A percentile compares a stretch with the other conserved stretches of the same genome.
Evolutionary conservation across 2,329 filamentous ascomycete species (phyloP).

Genomic region (Xenosphaeropsis pyriputrescens): DNA sequence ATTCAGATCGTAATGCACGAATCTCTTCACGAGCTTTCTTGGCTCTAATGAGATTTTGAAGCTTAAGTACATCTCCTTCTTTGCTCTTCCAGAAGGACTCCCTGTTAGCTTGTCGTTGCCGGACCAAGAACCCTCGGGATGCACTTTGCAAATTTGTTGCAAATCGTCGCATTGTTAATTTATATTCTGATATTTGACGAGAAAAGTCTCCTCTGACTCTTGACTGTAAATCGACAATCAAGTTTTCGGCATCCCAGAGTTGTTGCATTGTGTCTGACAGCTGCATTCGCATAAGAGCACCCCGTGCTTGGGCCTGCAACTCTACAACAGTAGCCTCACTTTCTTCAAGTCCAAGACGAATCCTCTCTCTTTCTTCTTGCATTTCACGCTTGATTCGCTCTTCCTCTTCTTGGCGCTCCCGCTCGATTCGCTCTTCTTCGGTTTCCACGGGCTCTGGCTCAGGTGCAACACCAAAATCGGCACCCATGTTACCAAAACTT

Average conservation of each 20-base stretch:
- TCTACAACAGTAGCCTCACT: conserved; percentile 60
- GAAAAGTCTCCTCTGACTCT: conserved; percentile 79
- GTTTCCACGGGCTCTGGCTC: conserved; percentile 66
- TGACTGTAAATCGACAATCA: conserved; percentile 70
- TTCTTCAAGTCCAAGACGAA: conserved; percentile 37
- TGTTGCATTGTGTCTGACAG: conserved; percentile 75
- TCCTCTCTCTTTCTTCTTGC: conserved; percentile 26
- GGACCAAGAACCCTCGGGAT: conserved; percentile 60
- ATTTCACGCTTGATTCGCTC: conserved; percentile 57
- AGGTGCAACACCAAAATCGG: conserved; percentile 76
- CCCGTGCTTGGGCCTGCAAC: conserved; percentile 75
- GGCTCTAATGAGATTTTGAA: conserved; percentile 72
- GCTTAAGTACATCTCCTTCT: conserved; percentile 56
- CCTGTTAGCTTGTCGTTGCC: conserved; percentile 44
- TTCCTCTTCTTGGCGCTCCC: conserved; percentile 87
- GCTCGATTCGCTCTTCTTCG: conserved; percentile 75
- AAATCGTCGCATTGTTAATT: conserved; percentile 69
- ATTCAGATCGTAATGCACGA: conserved; percentile 37
- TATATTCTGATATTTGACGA: conserved; percentile 69
- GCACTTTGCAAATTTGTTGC: conserved; percentile 68
- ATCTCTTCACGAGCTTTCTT: conserved; percentile 47
- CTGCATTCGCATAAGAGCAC: conserved; percentile 61
- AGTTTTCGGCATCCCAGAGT: conserved; percentile 74
- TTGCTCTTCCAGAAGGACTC: conserved; percentile 55
- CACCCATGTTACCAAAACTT: conserved; percentile 93